Evolutionary conservation across 805 yeast species (phyloP).

Genomic region (Saturnispora halmiae): DNA sequence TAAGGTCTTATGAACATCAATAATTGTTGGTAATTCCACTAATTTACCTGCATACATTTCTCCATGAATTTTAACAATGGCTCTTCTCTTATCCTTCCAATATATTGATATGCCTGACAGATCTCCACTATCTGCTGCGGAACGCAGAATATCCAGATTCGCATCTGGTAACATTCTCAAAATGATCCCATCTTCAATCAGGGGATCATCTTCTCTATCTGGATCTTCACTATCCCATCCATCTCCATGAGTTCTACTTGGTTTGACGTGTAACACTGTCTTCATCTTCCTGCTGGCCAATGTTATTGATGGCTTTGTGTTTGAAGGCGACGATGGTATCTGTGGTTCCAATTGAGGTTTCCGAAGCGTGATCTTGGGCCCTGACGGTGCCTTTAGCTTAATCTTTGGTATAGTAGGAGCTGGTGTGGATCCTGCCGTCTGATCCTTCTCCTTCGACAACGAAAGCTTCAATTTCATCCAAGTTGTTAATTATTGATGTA

Average conservation of each 20-base stretch:
- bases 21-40: constrained; percentile 80
- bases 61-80: constrained; percentile 64
- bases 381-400: constrained; percentile 11
- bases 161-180: constrained; percentile 63
- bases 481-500: not conserved
- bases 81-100: constrained; percentile 77
- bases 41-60: constrained; percentile 72
- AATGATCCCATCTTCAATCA: constrained; percentile 78
- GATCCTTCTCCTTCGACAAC: constrained; percentile 1
- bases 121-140: constrained; percentile 70
- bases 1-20: constrained; percentile 80
- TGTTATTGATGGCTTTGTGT: constrained; percentile 16
- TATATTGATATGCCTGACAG: constrained; percentile 61
- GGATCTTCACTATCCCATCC: constrained; percentile 97
- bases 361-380: constrained; percentile 42
- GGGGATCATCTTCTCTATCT: constrained; percentile 89
- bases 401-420: constrained; percentile 12
- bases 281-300: constrained; percentile 32
- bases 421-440: not conserved
- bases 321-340: not conserved
- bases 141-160: constrained; percentile 62
- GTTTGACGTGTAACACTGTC: constrained; percentile 38
- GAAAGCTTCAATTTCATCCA: constrained; percentile 8
- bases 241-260: constrained; percentile 75
- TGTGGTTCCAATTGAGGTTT: constrained; percentile 47